These are phyloP conservation scores for Elasticomyces elasticus DNA, from an alignment of 495 filamentous ascomycete species.

Conservation along the genomic window DNA sequence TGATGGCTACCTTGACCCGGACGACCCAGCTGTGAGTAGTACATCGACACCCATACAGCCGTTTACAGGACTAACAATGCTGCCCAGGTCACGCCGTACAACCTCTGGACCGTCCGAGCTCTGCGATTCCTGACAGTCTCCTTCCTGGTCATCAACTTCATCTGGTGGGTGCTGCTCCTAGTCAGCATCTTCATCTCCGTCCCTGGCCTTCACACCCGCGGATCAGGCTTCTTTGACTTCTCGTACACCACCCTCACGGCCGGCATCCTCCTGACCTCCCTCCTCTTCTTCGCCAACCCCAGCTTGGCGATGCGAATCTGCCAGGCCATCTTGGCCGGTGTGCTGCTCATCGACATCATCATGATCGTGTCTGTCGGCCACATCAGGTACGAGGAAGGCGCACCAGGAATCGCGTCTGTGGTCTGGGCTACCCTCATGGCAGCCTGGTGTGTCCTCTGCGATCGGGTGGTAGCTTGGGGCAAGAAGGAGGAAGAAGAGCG, in stretches of 20 bases:
- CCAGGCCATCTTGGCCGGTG: constrained; percentile 50
- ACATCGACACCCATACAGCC: background rate
- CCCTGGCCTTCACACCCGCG: constrained; percentile 71
- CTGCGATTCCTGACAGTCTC: constrained; percentile 63
- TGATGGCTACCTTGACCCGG: constrained; percentile 68
- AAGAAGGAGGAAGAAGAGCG: constrained; percentile 87
- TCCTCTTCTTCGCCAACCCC: constrained; percentile 79
- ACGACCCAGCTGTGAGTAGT: constrained; percentile 75
- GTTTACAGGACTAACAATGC: background rate
- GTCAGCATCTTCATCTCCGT: constrained; percentile 81
- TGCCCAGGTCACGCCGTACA: constrained; percentile 81
- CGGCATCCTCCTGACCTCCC: constrained; percentile 60
- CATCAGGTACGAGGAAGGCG: constrained; percentile 73
- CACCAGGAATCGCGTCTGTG: constrained; percentile 78
- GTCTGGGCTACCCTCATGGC: constrained; percentile 62
- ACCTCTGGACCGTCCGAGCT: constrained; percentile 78
- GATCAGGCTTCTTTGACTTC: constrained; percentile 70
- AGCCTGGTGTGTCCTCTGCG: constrained; percentile 51
- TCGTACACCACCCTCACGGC: constrained; percentile 59
- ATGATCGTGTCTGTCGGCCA: constrained; percentile 63
- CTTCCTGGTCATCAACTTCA: constrained; percentile 61
- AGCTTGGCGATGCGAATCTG: constrained; percentile 64
- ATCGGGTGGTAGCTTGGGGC: constrained; percentile 76
- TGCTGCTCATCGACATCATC: constrained; percentile 71
- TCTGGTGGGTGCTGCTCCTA: constrained; percentile 86